Evolutionary conservation across 2,329 filamentous ascomycete genomes (phyloP), one percentile per base, ranked within the genome.

Genomic region (Trichoderma koningii): DNA sequence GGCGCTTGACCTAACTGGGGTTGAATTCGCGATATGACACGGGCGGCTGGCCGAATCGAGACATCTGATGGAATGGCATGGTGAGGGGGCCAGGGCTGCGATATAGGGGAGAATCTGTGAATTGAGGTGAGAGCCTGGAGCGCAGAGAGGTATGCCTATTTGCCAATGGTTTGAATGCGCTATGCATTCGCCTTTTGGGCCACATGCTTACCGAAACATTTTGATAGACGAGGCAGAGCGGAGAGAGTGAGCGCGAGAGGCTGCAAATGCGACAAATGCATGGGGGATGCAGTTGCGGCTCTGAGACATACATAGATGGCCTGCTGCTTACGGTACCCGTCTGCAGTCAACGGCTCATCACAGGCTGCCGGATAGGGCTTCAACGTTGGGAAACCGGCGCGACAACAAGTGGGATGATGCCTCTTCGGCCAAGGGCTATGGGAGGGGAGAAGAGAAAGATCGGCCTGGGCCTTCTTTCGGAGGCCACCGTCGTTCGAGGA

Each of bases 11-110:
- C 59, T 17, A 19, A 55, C 45, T 17, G 41, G 50, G 59, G 26
- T 62, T 53, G 59, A 62, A 62, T 62, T 62, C 48, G 59, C 59
- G 59, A 62, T 53, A 62, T 62, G 59, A 62, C 47, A 44, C 23
- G 26, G 48, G 59, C 47, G 34, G 38, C 59, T 34, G 50, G 41
- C 59, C 59, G 48, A 47, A 62, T 62, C 59, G 48, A 62, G 59
- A 51, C 30, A 61, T 42, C 12, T 26, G 47, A 44, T 61, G 34
- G 57, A 47, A n/a, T 26, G 10, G 10, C 10, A 38, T 38, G 44
- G 21, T 26, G 41, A n/a, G 41, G 41, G 41, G 41, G 41, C 15
- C 15, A 44, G n/a, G n/a, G 23, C 48, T 41, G 34, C 47, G 42
- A 47, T 45, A 17, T 30, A 30, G 55, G 42, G 42, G 23, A 47